These are phyloP conservation scores for Pseudogymnoascus sp. DNA, from an alignment of 2,329 filamentous ascomycete species.

Conservation along the genomic window DNA sequence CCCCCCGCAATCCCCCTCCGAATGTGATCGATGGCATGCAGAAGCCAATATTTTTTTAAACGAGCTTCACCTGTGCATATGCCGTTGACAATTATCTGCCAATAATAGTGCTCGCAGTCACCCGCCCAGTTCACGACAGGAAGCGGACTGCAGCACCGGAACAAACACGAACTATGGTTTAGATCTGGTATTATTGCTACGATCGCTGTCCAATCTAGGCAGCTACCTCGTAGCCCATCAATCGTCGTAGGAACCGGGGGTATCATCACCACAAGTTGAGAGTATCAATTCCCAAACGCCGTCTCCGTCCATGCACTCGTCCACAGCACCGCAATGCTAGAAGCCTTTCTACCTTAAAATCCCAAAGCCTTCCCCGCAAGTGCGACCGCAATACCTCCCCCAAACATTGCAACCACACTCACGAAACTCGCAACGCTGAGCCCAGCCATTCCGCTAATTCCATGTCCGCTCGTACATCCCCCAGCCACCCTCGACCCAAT, in stretches of 20 bases:
- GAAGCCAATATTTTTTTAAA: not conserved
- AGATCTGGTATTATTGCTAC: not conserved
- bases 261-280: not conserved
- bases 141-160: no score
- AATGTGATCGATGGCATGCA: not conserved
- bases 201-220: not conserved
- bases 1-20: not conserved
- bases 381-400: conserved; percentile 34
- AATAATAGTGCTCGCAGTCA: no score
- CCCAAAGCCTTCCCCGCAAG: conserved; percentile 13
- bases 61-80: not conserved
- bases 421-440: conserved; percentile 54
- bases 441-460: conserved; percentile 58
- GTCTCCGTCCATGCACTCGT: not conserved
- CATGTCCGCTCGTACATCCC: conserved; percentile 62
- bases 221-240: not conserved
- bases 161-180: no score
- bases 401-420: conserved; percentile 51
- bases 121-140: no score
- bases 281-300: not conserved
- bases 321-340: no score
- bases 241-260: not conserved
- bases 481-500: conserved; percentile 55
- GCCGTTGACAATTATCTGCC: not conserved
- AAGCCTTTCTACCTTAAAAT: not conserved